Conservation (phyloP, 2,329 filamentous ascomycete species). For the Pestalotiopsis fici region DNA sequence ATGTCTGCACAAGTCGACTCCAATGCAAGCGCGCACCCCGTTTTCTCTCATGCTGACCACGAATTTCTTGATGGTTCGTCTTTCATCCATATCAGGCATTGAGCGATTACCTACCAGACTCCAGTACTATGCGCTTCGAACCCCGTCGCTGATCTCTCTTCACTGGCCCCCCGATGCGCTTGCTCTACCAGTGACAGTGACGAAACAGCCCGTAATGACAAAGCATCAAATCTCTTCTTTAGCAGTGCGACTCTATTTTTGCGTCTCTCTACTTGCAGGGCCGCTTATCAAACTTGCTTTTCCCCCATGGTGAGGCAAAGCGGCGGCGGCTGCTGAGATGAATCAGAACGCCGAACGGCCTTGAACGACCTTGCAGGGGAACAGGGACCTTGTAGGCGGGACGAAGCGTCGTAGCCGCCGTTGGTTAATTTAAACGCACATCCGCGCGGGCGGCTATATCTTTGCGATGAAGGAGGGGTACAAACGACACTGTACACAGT, state of each 20-base stretch:
- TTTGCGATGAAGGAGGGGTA: not conserved
- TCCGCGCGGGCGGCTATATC: not conserved
- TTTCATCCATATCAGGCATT: no score
- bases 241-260: conserved; percentile 2
- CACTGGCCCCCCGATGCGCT: not conserved
- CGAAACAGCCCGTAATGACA: not conserved
- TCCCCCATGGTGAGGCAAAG: conserved; percentile 1
- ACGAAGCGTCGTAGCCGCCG: conserved; percentile 7
- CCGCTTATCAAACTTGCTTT: conserved; percentile 1
- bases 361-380: not conserved
- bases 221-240: not conserved
- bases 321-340: conserved; percentile 11
- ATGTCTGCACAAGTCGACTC: conserved; percentile 2
- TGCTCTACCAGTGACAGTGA: not conserved
- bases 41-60: not conserved
- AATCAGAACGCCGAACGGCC: not conserved
- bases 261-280: not conserved
- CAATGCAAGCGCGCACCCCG: not conserved
- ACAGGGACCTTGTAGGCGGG: conserved; percentile 8
- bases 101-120: not conserved
- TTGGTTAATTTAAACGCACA: not conserved
- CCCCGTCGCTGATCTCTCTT: not conserved
- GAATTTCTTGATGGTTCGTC: not conserved
- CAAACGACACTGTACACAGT: not conserved
- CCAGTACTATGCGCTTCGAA: not conserved